Evolutionary conservation across 345 rosid genomes (phyloP).

Genomic region (Arabidopsis arenosa): DNA sequence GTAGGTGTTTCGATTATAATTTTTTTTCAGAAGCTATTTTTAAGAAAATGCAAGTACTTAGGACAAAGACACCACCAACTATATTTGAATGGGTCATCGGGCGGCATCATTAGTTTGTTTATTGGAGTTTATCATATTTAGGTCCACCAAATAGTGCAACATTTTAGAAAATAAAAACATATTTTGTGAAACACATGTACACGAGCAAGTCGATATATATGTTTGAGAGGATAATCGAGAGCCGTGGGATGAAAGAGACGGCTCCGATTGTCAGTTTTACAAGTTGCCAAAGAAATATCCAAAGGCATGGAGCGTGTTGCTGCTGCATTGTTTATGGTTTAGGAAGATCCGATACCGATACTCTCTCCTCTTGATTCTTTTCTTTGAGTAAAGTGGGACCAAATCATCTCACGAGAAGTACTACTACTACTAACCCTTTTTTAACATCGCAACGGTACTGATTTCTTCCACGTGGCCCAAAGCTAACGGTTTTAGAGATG

Average conservation of each 20-base stretch:
- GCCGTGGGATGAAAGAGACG: constrained; percentile 38
- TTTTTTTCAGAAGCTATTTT: not conserved
- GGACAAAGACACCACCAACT: constrained; percentile 10
- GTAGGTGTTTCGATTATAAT: not conserved
- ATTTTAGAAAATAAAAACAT: not conserved
- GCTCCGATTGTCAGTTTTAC: constrained; percentile 26
- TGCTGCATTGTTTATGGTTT: not conserved
- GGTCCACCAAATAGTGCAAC: not conserved
- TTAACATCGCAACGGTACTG: constrained; percentile 18
- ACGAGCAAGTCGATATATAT: constrained; percentile 2
- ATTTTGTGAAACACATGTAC: not conserved
- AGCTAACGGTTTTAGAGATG: not conserved
- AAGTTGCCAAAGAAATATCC: constrained; percentile 26
- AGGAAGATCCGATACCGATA: not conserved
- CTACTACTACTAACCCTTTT: not conserved
- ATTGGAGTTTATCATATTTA: not conserved
- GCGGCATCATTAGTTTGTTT: not conserved
- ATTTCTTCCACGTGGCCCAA: constrained; percentile 29
- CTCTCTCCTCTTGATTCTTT: not conserved
- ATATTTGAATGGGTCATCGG: constrained; percentile 17
- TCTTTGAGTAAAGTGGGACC: constrained; percentile 24
- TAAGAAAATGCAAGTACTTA: not conserved
- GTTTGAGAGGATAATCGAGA: not conserved
- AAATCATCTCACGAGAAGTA: constrained; percentile 22
- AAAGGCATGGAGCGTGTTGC: constrained; percentile 22